Percentiles rank a stretch among this genome's conserved stretches.
phyloP scores from a whole-genome alignment of 2,329 filamentous ascomycete genomes.

The Calonectria leucothoes region DNA sequence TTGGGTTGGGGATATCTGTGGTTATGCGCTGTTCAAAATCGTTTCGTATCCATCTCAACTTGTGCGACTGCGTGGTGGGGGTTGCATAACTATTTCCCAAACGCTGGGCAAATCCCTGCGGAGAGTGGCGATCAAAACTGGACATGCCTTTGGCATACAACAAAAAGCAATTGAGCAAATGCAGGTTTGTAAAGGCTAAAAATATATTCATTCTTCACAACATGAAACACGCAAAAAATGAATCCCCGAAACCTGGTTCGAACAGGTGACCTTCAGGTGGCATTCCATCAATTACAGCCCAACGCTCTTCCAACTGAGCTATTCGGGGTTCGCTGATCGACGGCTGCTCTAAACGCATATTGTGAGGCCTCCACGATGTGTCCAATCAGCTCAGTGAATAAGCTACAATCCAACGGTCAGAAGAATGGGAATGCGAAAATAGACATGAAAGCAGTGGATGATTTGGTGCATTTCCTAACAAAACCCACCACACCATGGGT shows the following conservation, averaged over 20 bases:
- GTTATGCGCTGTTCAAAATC: not conserved
- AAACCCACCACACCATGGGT: not conserved
- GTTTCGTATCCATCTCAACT: not conserved
- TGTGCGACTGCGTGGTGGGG: too few relatives aligned
- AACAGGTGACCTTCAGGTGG: constrained; percentile 9
- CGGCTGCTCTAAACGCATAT: fast-evolving
- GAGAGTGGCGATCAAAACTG: too few relatives aligned
- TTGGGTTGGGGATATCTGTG: not conserved
- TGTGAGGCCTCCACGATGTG: too few relatives aligned
- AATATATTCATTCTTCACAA: too few relatives aligned
- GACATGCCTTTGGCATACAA: too few relatives aligned
- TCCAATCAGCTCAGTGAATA: not conserved
- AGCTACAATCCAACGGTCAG: too few relatives aligned
- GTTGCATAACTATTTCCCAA: too few relatives aligned
- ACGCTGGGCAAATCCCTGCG: too few relatives aligned
- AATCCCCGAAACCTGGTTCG: constrained; percentile 11
- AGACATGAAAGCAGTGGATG: too few relatives aligned
- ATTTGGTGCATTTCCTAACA: too few relatives aligned
- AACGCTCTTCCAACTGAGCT: constrained; percentile 9
- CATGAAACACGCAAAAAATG: not conserved
- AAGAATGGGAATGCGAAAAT: not conserved
- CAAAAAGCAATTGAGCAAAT: too few relatives aligned
- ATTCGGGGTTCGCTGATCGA: not conserved
- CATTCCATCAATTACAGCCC: constrained; percentile 8
- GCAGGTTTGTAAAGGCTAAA: not conserved